phyloP scores from a whole-genome alignment of 495 filamentous ascomycete genomes.

The Durotheca rogersii region DNA sequence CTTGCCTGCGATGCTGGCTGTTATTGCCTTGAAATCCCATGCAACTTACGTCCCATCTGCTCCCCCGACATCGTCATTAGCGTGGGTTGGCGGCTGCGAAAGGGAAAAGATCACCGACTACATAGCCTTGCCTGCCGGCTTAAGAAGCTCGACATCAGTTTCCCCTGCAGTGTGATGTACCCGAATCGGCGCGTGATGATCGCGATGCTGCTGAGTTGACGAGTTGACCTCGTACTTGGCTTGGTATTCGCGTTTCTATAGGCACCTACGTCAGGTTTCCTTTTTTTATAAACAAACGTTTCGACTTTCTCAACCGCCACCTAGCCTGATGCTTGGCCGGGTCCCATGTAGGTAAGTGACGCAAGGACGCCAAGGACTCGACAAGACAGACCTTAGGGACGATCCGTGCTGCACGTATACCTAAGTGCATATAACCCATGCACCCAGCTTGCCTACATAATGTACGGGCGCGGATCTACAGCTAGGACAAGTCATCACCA shows the following conservation, averaged over 20 bases:
- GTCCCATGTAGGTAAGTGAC: too few species aligned
- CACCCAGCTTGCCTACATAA: too few species aligned
- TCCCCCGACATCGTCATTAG: slow-evolving; percentile 26
- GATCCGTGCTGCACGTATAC: too few species aligned
- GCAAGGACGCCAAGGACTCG: too few species aligned
- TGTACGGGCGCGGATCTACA: background rate
- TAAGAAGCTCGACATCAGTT: too few species aligned
- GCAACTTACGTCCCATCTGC: slow-evolving; percentile 12
- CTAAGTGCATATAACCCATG: too few species aligned
- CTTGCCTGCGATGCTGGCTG: slow-evolving; percentile 3
- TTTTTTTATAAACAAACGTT: too few species aligned
- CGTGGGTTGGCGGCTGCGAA: slow-evolving; percentile 12
- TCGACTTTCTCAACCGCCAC: too few species aligned
- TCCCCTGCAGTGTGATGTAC: slow-evolving; percentile 20
- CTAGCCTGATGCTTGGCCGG: too few species aligned
- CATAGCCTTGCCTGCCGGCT: too few species aligned
- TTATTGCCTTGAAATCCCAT: slow-evolving; percentile 20
- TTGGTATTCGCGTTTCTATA: background rate
- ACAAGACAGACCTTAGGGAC: too few species aligned
- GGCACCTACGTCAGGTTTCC: background rate
- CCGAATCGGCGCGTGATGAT: slow-evolving; percentile 26
- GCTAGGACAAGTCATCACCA: background rate
- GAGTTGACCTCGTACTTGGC: background rate
- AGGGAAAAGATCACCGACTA: slow-evolving; percentile 20
- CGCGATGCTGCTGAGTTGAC: background rate